Conservation (phyloP, 805 yeast species). For the Saccharomycopsis olivae region DNA sequence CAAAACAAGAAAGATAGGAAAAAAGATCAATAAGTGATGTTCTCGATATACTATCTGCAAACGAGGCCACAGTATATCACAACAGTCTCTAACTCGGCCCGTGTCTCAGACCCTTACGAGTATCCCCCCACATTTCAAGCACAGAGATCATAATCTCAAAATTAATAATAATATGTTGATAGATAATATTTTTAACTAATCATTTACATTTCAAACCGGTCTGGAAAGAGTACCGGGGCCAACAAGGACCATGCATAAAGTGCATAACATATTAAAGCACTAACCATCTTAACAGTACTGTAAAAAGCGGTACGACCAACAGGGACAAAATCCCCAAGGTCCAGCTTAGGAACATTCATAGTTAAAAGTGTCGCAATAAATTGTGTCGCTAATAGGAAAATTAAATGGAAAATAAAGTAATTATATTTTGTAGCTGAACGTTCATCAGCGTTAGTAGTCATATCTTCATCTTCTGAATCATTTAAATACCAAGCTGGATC, state of each 20-base stretch:
- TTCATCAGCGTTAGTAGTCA: constrained; percentile 46
- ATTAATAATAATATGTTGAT: not conserved
- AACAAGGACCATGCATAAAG: constrained; percentile 84
- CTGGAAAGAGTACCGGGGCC: constrained; percentile 89
- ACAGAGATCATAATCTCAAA: not conserved
- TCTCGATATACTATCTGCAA: too few species aligned
- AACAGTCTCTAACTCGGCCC: too few species aligned
- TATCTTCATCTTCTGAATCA: constrained; percentile 27
- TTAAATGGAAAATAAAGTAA: constrained; percentile 79
- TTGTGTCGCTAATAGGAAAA: constrained; percentile 91
- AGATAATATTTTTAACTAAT: too few species aligned
- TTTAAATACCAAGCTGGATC: constrained; percentile 57
- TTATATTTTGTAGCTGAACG: constrained; percentile 61
- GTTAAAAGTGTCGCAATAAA: constrained; percentile 92
- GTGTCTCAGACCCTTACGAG: too few species aligned
- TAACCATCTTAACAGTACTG: constrained; percentile 85
- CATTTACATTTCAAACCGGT: too few species aligned
- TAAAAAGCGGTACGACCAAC: constrained; percentile 95
- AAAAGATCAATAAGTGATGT: too few species aligned
- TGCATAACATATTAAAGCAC: constrained; percentile 85
- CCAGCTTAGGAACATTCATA: constrained; percentile 78
- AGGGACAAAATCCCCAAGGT: constrained; percentile 83
- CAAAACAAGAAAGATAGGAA: too few species aligned
- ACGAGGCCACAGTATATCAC: too few species aligned
- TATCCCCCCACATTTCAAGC: too few species aligned